Conservation (phyloP, 352 stramenopile species). For the Pythium myriotylum region DNA sequence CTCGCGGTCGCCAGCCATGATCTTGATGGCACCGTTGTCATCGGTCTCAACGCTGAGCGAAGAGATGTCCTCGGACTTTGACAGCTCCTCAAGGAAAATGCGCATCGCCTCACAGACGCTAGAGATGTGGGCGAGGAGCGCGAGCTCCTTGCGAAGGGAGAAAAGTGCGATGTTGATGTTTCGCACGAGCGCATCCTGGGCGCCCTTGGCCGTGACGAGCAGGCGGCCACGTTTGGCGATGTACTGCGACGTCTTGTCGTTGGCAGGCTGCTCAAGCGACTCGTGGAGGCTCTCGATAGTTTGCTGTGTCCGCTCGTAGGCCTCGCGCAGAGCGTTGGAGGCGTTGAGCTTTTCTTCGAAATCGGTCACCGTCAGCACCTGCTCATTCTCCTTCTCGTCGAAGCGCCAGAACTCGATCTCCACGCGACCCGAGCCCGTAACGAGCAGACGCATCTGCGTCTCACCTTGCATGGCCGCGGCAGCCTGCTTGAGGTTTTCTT, state of each 20-base stretch:
- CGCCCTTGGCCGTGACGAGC: constrained; percentile 31
- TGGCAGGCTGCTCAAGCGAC: constrained; percentile 37
- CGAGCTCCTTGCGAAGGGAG: constrained; percentile 46
- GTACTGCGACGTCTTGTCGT: constrained; percentile 34
- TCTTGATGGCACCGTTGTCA: constrained; percentile 43
- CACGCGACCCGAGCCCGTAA: constrained; percentile 26
- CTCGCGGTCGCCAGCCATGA: constrained; percentile 49
- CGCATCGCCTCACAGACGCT: constrained; percentile 36
- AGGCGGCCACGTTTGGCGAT: constrained; percentile 42
- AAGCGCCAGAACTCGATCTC: constrained; percentile 46
- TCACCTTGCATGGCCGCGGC: constrained; percentile 53
- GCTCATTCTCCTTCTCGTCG: constrained; percentile 46
- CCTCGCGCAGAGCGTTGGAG: constrained; percentile 28
- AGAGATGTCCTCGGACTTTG: constrained; percentile 45
- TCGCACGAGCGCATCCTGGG: constrained; percentile 30
- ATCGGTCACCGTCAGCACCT: constrained; percentile 31
- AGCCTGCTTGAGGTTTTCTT: constrained; percentile 55
- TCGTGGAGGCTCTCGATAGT: constrained; percentile 37
- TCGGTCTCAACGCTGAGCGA: constrained; percentile 38
- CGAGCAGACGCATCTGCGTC: constrained; percentile 39
- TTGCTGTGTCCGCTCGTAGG: constrained; percentile 30
- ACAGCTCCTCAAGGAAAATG: constrained; percentile 48
- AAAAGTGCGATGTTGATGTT: constrained; percentile 38
- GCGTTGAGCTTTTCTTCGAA: constrained; percentile 27
- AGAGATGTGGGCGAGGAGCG: constrained; percentile 38